Conservation (phyloP, 2,329 filamentous ascomycete species). For the Fusarium miscanthi region DNA sequence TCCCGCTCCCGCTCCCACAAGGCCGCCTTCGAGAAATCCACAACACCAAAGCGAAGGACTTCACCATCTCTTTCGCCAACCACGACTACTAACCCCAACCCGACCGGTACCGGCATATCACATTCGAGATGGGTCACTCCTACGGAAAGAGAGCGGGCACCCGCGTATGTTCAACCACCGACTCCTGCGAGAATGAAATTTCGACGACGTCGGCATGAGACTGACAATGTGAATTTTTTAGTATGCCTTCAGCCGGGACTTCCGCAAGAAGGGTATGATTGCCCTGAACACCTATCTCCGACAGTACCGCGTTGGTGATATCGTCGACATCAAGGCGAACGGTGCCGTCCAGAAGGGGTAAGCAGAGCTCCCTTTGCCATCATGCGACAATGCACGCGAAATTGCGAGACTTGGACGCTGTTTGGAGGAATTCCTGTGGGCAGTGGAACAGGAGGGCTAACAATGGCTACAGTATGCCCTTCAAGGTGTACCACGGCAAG, state of each 20-base stretch:
- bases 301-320: conserved; percentile 97
- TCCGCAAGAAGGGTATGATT: conserved; percentile 97
- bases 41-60: conserved; percentile 49
- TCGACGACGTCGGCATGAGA: conserved; percentile 46
- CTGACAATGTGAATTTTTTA: conserved; percentile 51
- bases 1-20: conserved; percentile 50
- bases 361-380: conserved; percentile 52
- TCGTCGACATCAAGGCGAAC: conserved; percentile 98
- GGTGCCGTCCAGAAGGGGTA: conserved; percentile 98
- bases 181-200: conserved; percentile 17
- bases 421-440: conserved; percentile 13
- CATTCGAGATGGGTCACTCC: conserved; percentile 84
- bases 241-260: conserved; percentile 94
- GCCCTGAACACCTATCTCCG: conserved; percentile 92
- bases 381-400: conserved; percentile 27
- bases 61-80: conserved; percentile 52
- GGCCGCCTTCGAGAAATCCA: conserved; percentile 52
- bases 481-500: conserved; percentile 99
- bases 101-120: conserved; percentile 55
- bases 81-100: conserved; percentile 57
- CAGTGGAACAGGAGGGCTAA: conserved; percentile 47
- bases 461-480: conserved; percentile 79
- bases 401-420: conserved; percentile 27
- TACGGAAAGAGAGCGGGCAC: conserved; percentile 88
- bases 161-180: conserved; percentile 69